phyloP scores from a whole-genome alignment of 176 grass and related monocot genomes.

The Secale cereale region DNA sequence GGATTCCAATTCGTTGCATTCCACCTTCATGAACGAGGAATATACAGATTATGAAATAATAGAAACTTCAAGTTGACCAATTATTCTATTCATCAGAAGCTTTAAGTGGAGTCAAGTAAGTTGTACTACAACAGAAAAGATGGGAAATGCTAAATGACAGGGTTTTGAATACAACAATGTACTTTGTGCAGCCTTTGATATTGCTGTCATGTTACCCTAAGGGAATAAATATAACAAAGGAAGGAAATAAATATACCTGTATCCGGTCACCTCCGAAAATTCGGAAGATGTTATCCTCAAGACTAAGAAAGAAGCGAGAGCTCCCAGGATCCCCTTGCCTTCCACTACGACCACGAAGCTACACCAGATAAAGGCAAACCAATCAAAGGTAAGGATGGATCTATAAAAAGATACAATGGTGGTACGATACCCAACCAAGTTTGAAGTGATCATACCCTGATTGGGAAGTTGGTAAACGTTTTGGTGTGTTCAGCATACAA shows the following conservation, averaged over 20 bases:
- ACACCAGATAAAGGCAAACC: constrained; percentile 39
- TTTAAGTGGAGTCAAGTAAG: constrained; percentile 12
- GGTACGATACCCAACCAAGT: not conserved
- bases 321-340: constrained; percentile 97
- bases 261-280: constrained; percentile 98
- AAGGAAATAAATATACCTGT: constrained; percentile 63
- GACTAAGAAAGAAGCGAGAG: constrained; percentile 97
- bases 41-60: constrained; percentile 9
- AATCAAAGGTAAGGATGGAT: not conserved
- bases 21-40: constrained; percentile 11
- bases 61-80: constrained; percentile 12
- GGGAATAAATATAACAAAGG: constrained; percentile 13
- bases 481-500: not conserved
- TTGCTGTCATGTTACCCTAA: constrained; percentile 16
- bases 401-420: not conserved
- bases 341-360: constrained; percentile 95
- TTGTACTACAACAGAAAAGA: not conserved
- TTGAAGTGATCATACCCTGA: not conserved
- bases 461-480: not conserved
- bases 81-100: not conserved
- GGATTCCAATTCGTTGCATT: not conserved
- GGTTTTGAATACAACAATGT: constrained; percentile 7
- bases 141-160: not conserved
- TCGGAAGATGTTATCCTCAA: constrained; percentile 96
- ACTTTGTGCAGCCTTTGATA: not conserved